These are phyloP conservation scores for Pelargonium citronellum DNA, from an alignment of 441 rosid genomes.

Conservation along the genomic window DNA sequence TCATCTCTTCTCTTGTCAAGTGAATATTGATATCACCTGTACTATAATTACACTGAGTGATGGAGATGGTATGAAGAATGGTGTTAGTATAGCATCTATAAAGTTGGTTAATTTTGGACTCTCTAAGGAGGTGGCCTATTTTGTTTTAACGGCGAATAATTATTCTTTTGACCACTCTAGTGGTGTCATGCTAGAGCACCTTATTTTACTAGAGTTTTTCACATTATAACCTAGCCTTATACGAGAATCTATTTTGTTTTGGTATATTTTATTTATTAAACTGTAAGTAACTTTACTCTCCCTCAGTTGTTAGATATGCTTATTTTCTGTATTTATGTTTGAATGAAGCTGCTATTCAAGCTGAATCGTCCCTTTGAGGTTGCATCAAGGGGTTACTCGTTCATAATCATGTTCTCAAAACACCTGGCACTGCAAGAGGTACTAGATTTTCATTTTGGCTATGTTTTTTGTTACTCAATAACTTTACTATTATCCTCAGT, in stretches of 20 bases:
- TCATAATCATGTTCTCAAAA: slow-evolving; percentile 76
- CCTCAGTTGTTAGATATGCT: background rate
- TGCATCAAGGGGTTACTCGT: slow-evolving; percentile 86
- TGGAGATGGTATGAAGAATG: background rate
- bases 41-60: background rate
- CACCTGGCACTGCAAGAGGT: slow-evolving; percentile 77
- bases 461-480: background rate
- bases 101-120: background rate
- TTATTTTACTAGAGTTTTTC: background rate
- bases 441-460: slow-evolving; percentile 22
- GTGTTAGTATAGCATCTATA: background rate
- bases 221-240: background rate
- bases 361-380: slow-evolving; percentile 92
- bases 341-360: slow-evolving; percentile 76
- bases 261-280: background rate
- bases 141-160: background rate
- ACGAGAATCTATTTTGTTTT: background rate
- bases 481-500: slow-evolving; percentile 1
- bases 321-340: slow-evolving; percentile 7
- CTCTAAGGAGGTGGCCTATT: background rate
- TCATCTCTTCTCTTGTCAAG: too few species aligned
- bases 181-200: background rate
- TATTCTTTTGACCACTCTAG: background rate
- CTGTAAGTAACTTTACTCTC: background rate
- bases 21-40: background rate